Evolutionary conservation across 495 filamentous ascomycete species (phyloP).

Genomic region (Neurospora pannonica): DNA sequence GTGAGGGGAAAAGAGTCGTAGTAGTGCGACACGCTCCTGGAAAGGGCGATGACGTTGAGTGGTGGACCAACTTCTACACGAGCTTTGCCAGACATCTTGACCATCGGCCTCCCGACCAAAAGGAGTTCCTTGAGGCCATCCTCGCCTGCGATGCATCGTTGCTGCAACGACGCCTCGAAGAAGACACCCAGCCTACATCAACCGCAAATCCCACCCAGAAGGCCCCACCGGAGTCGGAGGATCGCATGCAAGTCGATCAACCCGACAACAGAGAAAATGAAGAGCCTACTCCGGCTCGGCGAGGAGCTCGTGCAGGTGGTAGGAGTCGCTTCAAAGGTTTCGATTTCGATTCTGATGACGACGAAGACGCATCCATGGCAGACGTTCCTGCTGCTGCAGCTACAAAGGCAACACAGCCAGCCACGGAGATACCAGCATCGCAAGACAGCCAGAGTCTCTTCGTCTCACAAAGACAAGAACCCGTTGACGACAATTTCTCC

Average conservation of each 20-base stretch:
- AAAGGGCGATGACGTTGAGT: conserved; percentile 52
- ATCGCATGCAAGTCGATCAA: conserved; percentile 25
- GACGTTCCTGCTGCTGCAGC: conserved; percentile 2
- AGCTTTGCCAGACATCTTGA: conserved; percentile 60
- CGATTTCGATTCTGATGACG: conserved; percentile 29
- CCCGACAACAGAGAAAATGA: conserved; percentile 1
- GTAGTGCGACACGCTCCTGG: conserved; percentile 63
- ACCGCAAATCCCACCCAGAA: conserved; percentile 7
- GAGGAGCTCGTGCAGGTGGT: conserved; percentile 22
- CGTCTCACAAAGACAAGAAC: conserved; percentile 23
- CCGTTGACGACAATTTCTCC: conserved; percentile 10
- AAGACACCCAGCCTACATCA: conserved; percentile 16
- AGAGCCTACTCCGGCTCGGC: conserved; percentile 10
- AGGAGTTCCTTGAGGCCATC: conserved; percentile 88
- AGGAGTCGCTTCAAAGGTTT: conserved; percentile 70
- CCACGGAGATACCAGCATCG: conserved; percentile 4
- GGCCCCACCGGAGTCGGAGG: background rate
- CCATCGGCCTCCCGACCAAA: conserved; percentile 78
- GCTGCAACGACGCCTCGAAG: conserved; percentile 54
- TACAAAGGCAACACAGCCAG: background rate
- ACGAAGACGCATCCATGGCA: conserved; percentile 10
- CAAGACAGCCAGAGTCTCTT: conserved; percentile 18
- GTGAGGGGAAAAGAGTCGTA: conserved; percentile 60
- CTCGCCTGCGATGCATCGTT: conserved; percentile 62
- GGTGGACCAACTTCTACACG: conserved; percentile 59